Percentiles rank a stretch among this genome's conserved stretches.
These are phyloP conservation scores for Sclerotinia sclerotiorum DNA, from an alignment of 2,329 filamentous ascomycete genomes.

Conservation along the genomic window DNA sequence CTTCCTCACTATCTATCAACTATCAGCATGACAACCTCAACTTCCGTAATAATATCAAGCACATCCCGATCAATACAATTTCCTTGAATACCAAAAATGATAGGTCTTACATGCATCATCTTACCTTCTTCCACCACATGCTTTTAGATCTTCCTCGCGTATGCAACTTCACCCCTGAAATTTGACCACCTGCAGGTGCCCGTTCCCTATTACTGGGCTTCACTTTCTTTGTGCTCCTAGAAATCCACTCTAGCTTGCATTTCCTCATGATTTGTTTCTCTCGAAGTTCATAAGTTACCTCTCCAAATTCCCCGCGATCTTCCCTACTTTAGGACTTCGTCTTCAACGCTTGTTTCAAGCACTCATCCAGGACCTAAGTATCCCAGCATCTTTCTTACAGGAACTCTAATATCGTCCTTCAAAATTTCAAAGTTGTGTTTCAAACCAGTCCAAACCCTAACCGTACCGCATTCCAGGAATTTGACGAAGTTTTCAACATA, in stretches of 20 bases:
- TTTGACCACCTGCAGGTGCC: too few relatives aligned
- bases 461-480: not conserved
- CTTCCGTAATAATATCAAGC: not conserved
- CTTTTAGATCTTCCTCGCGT: not conserved
- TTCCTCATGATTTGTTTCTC: not conserved
- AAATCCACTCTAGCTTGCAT: not conserved
- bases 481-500: not conserved
- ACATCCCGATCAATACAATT: not conserved
- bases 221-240: not conserved
- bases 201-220: not conserved
- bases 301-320: not conserved
- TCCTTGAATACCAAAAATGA: not conserved
- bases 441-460: not conserved
- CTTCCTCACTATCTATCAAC: not conserved
- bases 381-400: fast-evolving
- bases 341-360: not conserved
- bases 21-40: not conserved
- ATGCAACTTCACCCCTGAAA: too few relatives aligned
- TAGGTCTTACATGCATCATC: not conserved
- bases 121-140: not conserved
- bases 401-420: not conserved
- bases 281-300: too few relatives aligned
- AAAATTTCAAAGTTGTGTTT: not conserved
- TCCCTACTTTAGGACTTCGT: too few relatives aligned
- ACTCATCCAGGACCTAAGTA: not conserved